Evolutionary conservation across 768 basidiomycete genomes (phyloP).

Genomic region (Kwoniella heveanensis): DNA sequence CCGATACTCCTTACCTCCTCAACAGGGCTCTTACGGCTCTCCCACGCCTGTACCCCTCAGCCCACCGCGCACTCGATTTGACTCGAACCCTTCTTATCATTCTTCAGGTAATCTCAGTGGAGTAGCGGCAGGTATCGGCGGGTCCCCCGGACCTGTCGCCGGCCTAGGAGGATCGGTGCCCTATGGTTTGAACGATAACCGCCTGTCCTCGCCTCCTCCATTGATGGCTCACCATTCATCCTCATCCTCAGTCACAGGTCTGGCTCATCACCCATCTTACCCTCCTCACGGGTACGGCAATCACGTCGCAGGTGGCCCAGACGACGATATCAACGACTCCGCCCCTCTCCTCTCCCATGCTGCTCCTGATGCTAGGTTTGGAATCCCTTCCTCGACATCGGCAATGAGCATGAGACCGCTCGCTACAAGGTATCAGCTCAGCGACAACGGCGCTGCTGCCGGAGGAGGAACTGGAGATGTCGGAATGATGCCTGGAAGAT

Average conservation of each 20-base stretch:
- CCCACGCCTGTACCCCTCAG: conserved; percentile 11
- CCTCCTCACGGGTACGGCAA: conserved; percentile 18
- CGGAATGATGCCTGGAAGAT: conserved; percentile 28
- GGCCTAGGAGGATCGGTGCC: neutral
- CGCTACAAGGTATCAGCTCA: conserved; percentile 33
- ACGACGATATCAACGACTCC: conserved; percentile 48
- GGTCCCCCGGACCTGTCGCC: conserved; percentile 3
- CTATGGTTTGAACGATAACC: conserved; percentile 23
- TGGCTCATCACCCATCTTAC: conserved; percentile 11
- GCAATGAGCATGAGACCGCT: conserved; percentile 20
- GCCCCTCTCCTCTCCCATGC: conserved; percentile 46
- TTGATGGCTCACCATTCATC: conserved; percentile 35
- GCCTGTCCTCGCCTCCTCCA: conserved; percentile 40
- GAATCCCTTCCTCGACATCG: conserved; percentile 16
- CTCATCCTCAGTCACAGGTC: conserved; percentile 14
- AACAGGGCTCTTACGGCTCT: conserved; percentile 4
- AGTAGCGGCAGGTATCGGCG: neutral
- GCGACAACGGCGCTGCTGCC: conserved; percentile 19
- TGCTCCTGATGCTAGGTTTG: conserved; percentile 33
- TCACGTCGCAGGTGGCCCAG: conserved; percentile 15
- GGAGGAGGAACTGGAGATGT: conserved; percentile 21
- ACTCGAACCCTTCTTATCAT: conserved; percentile 15
- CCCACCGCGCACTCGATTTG: conserved; percentile 17
- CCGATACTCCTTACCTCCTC: conserved; percentile 16
- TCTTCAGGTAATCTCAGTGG: neutral